Evolutionary conservation across 1,284 basidiomycete genomes (phyloP).

Genomic region (Irpex sp.): DNA sequence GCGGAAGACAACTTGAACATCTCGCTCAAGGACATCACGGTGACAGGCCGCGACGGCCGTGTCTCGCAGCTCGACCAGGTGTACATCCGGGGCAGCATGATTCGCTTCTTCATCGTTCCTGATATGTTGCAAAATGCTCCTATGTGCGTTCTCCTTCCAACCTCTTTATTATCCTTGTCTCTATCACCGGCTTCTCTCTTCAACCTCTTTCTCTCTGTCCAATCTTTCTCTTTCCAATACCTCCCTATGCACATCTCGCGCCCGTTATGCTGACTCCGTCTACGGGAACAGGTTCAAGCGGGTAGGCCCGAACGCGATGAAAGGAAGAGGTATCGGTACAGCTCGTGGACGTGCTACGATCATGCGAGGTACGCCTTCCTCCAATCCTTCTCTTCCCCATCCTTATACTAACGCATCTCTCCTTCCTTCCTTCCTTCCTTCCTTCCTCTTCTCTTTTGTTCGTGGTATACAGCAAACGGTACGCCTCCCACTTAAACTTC

Average conservation of each 20-base stretch:
- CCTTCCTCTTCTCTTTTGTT: no score
- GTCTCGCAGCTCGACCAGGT: slow-evolving; percentile 99
- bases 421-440: slow-evolving; percentile 3
- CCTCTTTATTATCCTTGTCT: no score
- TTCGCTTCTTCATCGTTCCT: slow-evolving; percentile 98
- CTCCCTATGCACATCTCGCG: no score
- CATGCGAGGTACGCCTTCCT: slow-evolving; percentile 70
- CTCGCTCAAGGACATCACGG: slow-evolving; percentile 94
- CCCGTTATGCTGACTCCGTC: no score
- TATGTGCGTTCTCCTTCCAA: slow-evolving; percentile 63
- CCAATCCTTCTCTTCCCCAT: slow-evolving; percentile 10
- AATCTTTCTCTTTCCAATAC: no score
- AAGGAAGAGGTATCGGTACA: slow-evolving; percentile 97
- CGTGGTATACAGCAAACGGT: slow-evolving; percentile 55
- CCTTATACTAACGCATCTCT: slow-evolving; percentile 3
- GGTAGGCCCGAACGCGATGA: slow-evolving; percentile 97
- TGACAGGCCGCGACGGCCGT: slow-evolving; percentile 96
- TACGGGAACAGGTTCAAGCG: slow-evolving; percentile 93
- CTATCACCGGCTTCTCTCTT: no score
- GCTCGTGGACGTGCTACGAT: slow-evolving; percentile 96
- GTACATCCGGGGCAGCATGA: slow-evolving; percentile 97
- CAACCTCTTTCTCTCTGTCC: no score
- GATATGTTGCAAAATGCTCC: slow-evolving; percentile 99
- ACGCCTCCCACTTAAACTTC: slow-evolving; percentile 15
- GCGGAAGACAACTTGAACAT: slow-evolving; percentile 99